A percentile compares a stretch with the other conserved stretches of the same genome.
Conservation (phyloP, 176 grass and related monocot species). For the Rhipidocladum racemiflorum region DNA sequence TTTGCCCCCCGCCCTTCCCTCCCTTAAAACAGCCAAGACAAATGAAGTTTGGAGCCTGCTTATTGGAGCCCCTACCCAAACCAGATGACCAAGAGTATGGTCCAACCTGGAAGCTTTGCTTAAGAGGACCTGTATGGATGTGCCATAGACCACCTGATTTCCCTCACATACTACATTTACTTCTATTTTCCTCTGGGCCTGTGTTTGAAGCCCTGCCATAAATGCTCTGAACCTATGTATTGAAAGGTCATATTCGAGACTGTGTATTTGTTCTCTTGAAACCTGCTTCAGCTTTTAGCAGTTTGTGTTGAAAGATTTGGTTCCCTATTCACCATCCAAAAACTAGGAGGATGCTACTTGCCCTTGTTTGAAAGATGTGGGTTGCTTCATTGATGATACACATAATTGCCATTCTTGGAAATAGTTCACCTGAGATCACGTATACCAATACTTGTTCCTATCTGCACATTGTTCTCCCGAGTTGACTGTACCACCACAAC, state of each 20-base stretch:
- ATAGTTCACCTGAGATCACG: neutral
- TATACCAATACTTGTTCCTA: conserved; percentile 10
- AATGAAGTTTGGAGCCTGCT: conserved; percentile 69
- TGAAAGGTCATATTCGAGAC: conserved; percentile 41
- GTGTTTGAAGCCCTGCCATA: conserved; percentile 42
- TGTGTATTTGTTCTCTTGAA: conserved; percentile 39
- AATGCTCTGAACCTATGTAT: conserved; percentile 51
- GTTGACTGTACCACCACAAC: neutral
- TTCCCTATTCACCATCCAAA: conserved; percentile 36
- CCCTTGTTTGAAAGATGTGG: conserved; percentile 6
- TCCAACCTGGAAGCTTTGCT: conserved; percentile 61
- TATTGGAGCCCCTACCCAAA: conserved; percentile 68
- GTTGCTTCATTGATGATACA: neutral
- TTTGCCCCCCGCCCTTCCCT: conserved; percentile 39
- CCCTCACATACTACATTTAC: conserved; percentile 37
- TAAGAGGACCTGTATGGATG: conserved; percentile 47
- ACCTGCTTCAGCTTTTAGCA: conserved; percentile 36
- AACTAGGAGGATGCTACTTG: conserved; percentile 10
- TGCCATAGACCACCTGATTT: conserved; percentile 51
- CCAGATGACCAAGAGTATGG: conserved; percentile 66
- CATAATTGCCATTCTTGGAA: conserved; percentile 2
- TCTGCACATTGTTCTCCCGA: conserved; percentile 2
- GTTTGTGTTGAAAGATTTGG: conserved; percentile 38
- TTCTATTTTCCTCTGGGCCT: conserved; percentile 53
- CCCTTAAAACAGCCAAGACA: conserved; percentile 60